These are phyloP conservation scores for Penicillium brasilianum DNA, from an alignment of 2,329 filamentous ascomycete genomes.

Conservation along the genomic window DNA sequence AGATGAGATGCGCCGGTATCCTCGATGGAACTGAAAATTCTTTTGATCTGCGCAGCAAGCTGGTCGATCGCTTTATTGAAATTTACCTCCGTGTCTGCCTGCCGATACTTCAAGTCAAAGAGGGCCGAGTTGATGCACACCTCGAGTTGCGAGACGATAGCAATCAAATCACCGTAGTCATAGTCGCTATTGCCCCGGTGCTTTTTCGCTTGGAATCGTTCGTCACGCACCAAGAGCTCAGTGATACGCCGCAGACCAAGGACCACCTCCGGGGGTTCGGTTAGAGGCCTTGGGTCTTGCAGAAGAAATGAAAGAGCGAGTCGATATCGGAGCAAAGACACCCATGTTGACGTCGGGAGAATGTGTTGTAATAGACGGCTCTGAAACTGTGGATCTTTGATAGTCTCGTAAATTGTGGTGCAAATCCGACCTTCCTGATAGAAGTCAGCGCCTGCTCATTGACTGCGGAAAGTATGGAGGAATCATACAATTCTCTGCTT, in stretches of 20 bases:
- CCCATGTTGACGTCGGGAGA: constrained; percentile 41
- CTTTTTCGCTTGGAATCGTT: constrained; percentile 40
- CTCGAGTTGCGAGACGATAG: constrained; percentile 71
- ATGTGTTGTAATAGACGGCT: constrained; percentile 49
- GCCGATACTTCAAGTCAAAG: constrained; percentile 37
- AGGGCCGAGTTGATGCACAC: constrained; percentile 72
- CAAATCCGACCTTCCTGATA: constrained; percentile 39
- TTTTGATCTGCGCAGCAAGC: constrained; percentile 64
- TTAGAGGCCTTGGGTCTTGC: constrained; percentile 34
- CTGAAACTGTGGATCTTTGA: constrained; percentile 46
- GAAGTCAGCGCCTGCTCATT: constrained; percentile 17
- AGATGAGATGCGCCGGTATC: constrained; percentile 76
- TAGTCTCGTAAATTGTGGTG: constrained; percentile 38
- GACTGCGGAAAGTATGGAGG: neutral
- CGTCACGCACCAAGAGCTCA: constrained; percentile 32
- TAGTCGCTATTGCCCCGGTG: constrained; percentile 37
- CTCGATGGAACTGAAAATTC: constrained; percentile 66
- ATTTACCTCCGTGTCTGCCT: constrained; percentile 45
- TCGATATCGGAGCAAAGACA: constrained; percentile 47
- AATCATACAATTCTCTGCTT: constrained; percentile 33
- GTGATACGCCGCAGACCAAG: constrained; percentile 40
- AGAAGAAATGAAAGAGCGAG: constrained; percentile 46
- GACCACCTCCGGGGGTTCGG: constrained; percentile 33
- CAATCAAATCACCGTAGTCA: constrained; percentile 71
- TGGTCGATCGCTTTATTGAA: constrained; percentile 77